These are phyloP conservation scores for Pilasporangium apinafurcum DNA, from an alignment of 352 stramenopile species.

Conservation along the genomic window DNA sequence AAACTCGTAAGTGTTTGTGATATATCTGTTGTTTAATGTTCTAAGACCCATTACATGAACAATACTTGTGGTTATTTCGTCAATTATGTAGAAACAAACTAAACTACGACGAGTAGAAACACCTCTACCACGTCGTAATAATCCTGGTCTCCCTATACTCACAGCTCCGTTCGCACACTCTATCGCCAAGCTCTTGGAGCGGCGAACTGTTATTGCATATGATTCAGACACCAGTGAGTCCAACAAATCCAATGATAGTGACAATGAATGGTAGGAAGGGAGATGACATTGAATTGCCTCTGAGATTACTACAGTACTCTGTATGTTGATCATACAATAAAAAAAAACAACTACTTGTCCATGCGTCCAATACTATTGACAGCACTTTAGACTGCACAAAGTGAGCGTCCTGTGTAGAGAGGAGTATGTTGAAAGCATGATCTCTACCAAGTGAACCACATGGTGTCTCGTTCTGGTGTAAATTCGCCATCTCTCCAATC, in stretches of 20 bases:
- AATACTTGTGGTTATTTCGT: background rate
- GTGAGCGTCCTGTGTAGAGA: no score
- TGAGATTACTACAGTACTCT: no score
- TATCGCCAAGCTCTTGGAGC: constrained; percentile 60
- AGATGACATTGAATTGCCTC: no score
- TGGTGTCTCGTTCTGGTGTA: no score
- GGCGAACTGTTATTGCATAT: constrained; percentile 44
- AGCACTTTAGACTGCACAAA: no score
- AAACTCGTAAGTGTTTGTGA: constrained; percentile 12
- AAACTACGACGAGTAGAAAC: constrained; percentile 28
- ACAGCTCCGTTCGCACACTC: constrained; percentile 39
- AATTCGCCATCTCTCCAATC: no score
- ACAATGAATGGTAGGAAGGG: constrained; percentile 12
- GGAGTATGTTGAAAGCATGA: no score
- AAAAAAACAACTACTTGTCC: no score
- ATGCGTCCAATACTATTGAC: no score
- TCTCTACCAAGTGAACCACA: no score
- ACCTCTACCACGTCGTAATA: constrained; percentile 4
- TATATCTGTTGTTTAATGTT: background rate
- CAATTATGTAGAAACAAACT: constrained; percentile 24
- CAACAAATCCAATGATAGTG: constrained; percentile 3
- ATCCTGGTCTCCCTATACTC: background rate
- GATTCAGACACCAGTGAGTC: constrained; percentile 44
- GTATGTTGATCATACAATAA: no score
- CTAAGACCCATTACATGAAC: background rate